Evolutionary conservation across 2,329 filamentous ascomycete species (phyloP).

Genomic region (Aspergillus terreus): DNA sequence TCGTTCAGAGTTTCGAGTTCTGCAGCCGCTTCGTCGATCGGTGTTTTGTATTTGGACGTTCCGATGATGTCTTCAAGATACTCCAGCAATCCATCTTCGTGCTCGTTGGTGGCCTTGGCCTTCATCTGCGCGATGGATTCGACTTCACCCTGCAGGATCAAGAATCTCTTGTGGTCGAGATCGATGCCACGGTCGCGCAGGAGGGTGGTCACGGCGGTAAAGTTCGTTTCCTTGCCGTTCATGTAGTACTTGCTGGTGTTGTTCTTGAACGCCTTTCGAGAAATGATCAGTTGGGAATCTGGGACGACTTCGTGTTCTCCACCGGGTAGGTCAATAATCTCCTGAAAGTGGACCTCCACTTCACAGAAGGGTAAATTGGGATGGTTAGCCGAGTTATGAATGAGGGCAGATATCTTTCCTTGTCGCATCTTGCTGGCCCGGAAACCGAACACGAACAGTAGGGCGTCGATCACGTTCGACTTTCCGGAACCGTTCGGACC

Average conservation of each 20-base stretch:
- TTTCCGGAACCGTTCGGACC: constrained; percentile 98
- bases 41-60: constrained; percentile 95
- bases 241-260: constrained; percentile 99
- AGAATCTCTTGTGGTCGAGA: constrained; percentile 94
- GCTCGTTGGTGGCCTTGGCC: constrained; percentile 87
- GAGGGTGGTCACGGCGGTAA: constrained; percentile 83
- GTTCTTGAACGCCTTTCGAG: constrained; percentile 92
- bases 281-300: constrained; percentile 80
- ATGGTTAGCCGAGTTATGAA: constrained; percentile 89
- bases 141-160: constrained; percentile 96
- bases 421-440: constrained; percentile 99
- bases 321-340: constrained; percentile 81
- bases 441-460: constrained; percentile 99
- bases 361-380: constrained; percentile 88
- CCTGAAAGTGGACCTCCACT: constrained; percentile 93
- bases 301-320: constrained; percentile 75
- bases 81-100: constrained; percentile 92
- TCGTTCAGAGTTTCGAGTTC: constrained; percentile 94
- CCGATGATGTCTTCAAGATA: constrained; percentile 99
- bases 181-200: constrained; percentile 87
- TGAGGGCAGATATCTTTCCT: constrained; percentile 94
- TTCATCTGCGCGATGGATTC: constrained; percentile 99
- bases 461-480: constrained; percentile 96
- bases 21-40: constrained; percentile 87
- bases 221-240: constrained; percentile 83